Evolutionary conservation across 1,284 basidiomycete species (phyloP), one percentile per base, ranked within the genome.

Genomic region (Ganoderma boninense): DNA sequence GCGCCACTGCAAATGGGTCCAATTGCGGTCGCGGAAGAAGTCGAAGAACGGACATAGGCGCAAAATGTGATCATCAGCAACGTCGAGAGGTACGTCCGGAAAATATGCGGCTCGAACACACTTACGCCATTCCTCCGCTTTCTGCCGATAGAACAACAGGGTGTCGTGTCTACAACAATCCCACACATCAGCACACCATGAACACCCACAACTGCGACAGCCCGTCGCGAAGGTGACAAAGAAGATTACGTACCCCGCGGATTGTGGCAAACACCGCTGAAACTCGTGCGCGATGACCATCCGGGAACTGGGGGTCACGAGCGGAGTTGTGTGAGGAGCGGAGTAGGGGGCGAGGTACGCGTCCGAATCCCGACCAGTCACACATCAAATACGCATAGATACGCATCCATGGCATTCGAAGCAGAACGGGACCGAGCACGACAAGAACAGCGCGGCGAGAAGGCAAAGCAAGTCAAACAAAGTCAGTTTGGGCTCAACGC

Each of bases 91-190:
- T 40, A 54, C 62, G 26, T 43, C 62, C 63, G 66, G 64, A n/a
- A 23, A 62, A 54, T 65, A 63, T 71, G 49, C 54, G 40, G 54
- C 69, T 65, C 62, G 66, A 38, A 61, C 26, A 86, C 91, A 86
- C 91, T 77, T 84, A 93, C 92, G 80, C 92, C 92, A 94, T 78
- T 92, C 90, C 75, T 90, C 87, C 10, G 91, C 90, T 77, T 92
- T 93, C 69, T 81, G 80, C 23, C 90, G 86, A 72, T 90, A 85
- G 75, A 92, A 88, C n/a, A 87, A 74, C 5, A 86, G 83, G 72
- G 83, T 85, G 62, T 88, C 82, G 73, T 87, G 83, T 54, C 88
- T 90, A 71, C 35, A 40, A 40, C 38, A 62, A 69, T 69, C 66
- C 57, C 71, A 61, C 59, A 52, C 71, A 72, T 74, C 71, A 74